Evolutionary conservation across 2,329 filamentous ascomycete species (phyloP), one percentile per base, ranked within the genome.

Genomic region (Talaromyces rugulosus): DNA sequence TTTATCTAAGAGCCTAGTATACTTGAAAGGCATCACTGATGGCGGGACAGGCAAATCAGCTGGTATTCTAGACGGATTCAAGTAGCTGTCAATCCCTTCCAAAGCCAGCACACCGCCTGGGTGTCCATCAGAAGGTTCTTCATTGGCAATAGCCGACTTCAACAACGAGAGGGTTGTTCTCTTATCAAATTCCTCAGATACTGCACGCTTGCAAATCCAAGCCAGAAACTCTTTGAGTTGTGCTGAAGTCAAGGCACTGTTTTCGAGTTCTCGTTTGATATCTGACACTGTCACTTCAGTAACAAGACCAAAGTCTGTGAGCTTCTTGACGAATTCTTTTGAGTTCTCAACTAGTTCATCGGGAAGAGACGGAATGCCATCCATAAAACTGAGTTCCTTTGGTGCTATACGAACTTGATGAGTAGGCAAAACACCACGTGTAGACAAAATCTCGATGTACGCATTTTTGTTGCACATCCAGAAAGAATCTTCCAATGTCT

Each of bases 401-500:
- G 72, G 89, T 78, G 73, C 90, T 67, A 96, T 84, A 36, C 95
- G 90, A 40, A 97, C 91, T 67, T 90, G 85, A 12, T 90, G 86
- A 40, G 90, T 96, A n/a, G 89, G 86, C 59, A 97, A 81, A 6
- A 99, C 88, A 61, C 96, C 96, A 62, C 89, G 87, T 23, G 89
- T 96, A 1, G 93, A 97, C 66, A 96, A 87, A 6, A 97, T 85
- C 70, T 97, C 93, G 62, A 98, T 92, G 0, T 86, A 89, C 2
- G 91, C 87, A 65, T 89, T 89, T 72, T 87, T 89, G 70, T 90
- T 95, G 65, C 91, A 93, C 40, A 87, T 96, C 95, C 95, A 99
- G 73, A 99, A 99, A 0, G 92, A 91, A 75, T 97, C 91, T 71
- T 97, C 93, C 59, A 99, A 91, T 64, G 91, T 89, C 70, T 92